Evolutionary conservation across 257 asterid genomes (phyloP), one percentile per base, ranked within the genome.

Genomic region (Craterostigma plantagineum): DNA sequence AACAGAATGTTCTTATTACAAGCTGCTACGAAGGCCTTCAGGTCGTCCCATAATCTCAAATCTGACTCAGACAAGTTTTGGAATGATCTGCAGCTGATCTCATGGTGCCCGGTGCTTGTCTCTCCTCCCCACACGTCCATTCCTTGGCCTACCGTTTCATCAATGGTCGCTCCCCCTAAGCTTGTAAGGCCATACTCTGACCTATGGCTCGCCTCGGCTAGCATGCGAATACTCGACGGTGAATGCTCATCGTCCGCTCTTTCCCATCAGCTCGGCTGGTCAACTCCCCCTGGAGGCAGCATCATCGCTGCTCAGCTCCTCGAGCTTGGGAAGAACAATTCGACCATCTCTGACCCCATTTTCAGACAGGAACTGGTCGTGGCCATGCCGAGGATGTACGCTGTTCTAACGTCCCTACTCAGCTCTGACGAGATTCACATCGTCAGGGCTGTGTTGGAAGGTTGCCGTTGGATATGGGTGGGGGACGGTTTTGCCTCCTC

Each of bases 391-490:
- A 77, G 79, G 64, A 71, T 86, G 56, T 86, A 81, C 64, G 66
- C 94, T 48, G 69, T 77, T 58, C 64, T 86, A 56, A 54, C 57
- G 70, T 63, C 71, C 55, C 66, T 81, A 73, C 57, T 75, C 56
- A 71, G 74, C 56, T 66, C 97, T 38, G 97, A 86, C 64, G 94
- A 81, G 62, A 73, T 86, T 63, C 94, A 81, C 49, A 71, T 86
- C 57, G 84, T 86, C 42, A 86, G 74, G 66, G 97, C 91, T 63
- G 66, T 86, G 65, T 67, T 86, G 50, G 97, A 86, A 77, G 91
- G 97, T 56, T 67, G 76, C 61, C 71, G 87, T 68, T 86, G 97
- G 92, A 65, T 86, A 61, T 86, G 97, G 97, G 97, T 86, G 10
- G 97, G 97, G 60, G 94, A 86, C 64, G 97, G 97, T 34, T 86